Conservation (phyloP, 192 early-diverging fungal species). For the Coemansia sp. region DNA sequence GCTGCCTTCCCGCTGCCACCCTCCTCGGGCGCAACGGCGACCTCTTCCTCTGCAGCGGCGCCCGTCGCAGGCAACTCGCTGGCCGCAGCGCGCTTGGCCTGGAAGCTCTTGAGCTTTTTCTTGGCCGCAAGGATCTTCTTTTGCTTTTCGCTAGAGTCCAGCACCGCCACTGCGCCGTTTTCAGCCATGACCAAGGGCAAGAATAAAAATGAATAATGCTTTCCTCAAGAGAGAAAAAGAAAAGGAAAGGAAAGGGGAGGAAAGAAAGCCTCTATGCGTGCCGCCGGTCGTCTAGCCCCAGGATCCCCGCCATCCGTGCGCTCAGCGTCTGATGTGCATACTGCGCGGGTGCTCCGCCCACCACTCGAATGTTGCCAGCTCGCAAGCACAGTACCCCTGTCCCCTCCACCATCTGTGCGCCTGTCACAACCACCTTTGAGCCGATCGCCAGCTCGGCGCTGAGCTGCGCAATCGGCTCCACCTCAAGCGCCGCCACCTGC, state of each 20-base stretch:
- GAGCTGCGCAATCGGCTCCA: slow-evolving; percentile 29
- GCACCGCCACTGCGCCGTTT: background rate
- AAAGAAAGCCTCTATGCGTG: no score
- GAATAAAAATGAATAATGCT: background rate
- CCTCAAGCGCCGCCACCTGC: slow-evolving; percentile 31
- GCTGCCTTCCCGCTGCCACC: background rate
- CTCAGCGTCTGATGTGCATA: slow-evolving; percentile 33
- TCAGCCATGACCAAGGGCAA: background rate
- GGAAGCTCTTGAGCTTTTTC: slow-evolving; percentile 49
- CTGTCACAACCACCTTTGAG: slow-evolving; percentile 34
- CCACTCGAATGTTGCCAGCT: slow-evolving; percentile 9
- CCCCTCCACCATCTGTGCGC: slow-evolving; percentile 21
- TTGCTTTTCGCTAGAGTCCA: slow-evolving; percentile 43
- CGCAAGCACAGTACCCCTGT: slow-evolving; percentile 25
- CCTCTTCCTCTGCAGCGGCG: background rate
- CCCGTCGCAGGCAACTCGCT: background rate
- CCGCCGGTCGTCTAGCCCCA: background rate
- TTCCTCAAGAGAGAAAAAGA: background rate
- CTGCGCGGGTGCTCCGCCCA: slow-evolving; percentile 36
- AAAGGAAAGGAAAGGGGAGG: no score
- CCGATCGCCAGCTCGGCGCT: slow-evolving; percentile 38
- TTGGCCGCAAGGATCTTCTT: slow-evolving; percentile 50
- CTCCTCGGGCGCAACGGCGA: background rate
- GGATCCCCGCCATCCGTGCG: slow-evolving; percentile 15
- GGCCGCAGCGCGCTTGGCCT: slow-evolving; percentile 42